Conservation (phyloP, 192 early-diverging fungal species). For the Gonapodya sp. region DNA sequence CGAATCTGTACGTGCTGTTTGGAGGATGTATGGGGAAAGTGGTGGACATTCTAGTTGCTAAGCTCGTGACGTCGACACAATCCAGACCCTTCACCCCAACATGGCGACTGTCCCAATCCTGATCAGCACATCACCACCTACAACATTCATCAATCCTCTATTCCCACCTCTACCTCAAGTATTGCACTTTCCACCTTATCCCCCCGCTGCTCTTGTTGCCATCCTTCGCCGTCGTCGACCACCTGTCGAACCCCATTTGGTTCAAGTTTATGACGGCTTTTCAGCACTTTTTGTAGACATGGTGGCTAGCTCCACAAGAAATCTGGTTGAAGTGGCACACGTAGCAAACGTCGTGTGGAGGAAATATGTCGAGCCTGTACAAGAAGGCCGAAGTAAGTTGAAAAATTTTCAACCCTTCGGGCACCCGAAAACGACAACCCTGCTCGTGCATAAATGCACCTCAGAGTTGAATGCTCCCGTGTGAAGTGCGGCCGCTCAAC, state of each 20-base stretch:
- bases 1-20: slow-evolving; percentile 44
- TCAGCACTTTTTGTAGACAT: slow-evolving; percentile 71
- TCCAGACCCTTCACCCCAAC: slow-evolving; percentile 28
- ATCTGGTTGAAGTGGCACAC: slow-evolving; percentile 80
- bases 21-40: slow-evolving; percentile 39
- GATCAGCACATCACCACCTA: slow-evolving; percentile 47
- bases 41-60: slow-evolving; percentile 62
- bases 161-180: background rate
- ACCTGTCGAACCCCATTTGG: background rate
- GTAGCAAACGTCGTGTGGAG: slow-evolving; percentile 72
- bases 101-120: slow-evolving; percentile 49
- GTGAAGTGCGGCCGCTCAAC: no score
- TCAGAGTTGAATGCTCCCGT: background rate
- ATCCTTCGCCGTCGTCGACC: background rate
- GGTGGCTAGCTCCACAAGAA: slow-evolving; percentile 66
- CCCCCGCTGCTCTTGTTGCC: background rate
- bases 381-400: slow-evolving; percentile 51
- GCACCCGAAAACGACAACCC: background rate
- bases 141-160: slow-evolving; percentile 50
- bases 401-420: background rate
- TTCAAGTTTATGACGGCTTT: slow-evolving; percentile 58
- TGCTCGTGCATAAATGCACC: background rate
- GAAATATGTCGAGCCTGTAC: slow-evolving; percentile 79
- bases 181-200: background rate
- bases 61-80: slow-evolving; percentile 71